Evolutionary conservation across 495 filamentous ascomycete species (phyloP).

Genomic region (Hypoxylon perforatum): DNA sequence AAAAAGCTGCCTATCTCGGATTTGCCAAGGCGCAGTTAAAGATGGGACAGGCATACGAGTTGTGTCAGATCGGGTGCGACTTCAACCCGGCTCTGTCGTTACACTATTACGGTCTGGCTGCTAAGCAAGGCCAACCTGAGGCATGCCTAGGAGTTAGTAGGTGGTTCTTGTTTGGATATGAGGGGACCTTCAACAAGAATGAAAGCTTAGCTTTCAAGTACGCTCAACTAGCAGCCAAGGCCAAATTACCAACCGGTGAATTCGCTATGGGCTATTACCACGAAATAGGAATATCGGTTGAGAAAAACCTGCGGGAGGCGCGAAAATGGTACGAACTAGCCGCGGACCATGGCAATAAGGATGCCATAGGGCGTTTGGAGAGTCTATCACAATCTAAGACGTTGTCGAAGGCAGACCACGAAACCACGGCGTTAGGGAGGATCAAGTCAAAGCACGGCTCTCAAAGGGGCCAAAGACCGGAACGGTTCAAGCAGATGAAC

Average conservation of each 20-base stretch:
- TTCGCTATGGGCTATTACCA: constrained; percentile 98
- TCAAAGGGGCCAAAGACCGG: constrained; percentile 75
- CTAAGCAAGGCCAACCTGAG: constrained; percentile 86
- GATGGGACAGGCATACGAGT: constrained; percentile 95
- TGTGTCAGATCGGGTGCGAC: constrained; percentile 92
- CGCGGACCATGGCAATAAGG: constrained; percentile 89
- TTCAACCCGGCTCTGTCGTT: constrained; percentile 92
- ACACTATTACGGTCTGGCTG: constrained; percentile 95
- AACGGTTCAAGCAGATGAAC: constrained; percentile 65
- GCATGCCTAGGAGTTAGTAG: constrained; percentile 97
- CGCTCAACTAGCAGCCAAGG: constrained; percentile 83
- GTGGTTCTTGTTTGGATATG: constrained; percentile 97
- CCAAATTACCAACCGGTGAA: constrained; percentile 87
- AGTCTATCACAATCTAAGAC: constrained; percentile 87
- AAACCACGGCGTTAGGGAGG: constrained; percentile 85
- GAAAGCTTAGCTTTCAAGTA: constrained; percentile 93
- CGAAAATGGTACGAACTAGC: constrained; percentile 91
- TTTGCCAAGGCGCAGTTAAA: constrained; percentile 98
- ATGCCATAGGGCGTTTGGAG: constrained; percentile 83
- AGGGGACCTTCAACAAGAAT: constrained; percentile 91
- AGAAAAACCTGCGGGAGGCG: constrained; percentile 83
- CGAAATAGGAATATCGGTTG: constrained; percentile 92
- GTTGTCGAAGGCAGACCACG: constrained; percentile 89
- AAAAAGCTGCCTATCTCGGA: constrained; percentile 95
- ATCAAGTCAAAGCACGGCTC: constrained; percentile 96